Evolutionary conservation across 2,329 filamentous ascomycete species (phyloP).

Genomic region (Keithomyces neogunnii): DNA sequence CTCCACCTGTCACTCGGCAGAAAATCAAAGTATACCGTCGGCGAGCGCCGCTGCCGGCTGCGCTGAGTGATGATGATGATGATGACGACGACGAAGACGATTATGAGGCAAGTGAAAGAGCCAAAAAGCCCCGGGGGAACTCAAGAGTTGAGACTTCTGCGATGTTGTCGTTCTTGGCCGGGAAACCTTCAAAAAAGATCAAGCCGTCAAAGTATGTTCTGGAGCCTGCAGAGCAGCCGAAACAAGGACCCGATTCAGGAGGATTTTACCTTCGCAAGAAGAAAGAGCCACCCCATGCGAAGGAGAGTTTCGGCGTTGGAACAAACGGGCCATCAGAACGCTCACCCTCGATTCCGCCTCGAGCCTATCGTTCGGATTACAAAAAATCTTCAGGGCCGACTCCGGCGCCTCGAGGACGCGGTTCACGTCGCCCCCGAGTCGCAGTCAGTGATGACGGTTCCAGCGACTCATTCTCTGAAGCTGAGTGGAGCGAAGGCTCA

Average conservation of each 20-base stretch:
- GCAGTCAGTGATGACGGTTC: neutral
- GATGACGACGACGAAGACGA: no score
- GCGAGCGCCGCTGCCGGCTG: neutral
- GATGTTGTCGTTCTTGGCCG: neutral
- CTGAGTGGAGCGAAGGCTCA: neutral
- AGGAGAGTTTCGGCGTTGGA: no score
- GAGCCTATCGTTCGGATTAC: neutral
- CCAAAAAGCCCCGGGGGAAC: neutral
- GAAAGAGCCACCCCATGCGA: no score
- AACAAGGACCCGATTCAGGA: neutral
- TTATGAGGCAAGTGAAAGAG: no score
- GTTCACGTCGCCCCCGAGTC: neutral
- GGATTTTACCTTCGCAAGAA: no score
- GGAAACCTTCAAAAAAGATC: neutral
- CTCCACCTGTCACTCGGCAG: neutral
- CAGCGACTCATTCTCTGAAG: neutral
- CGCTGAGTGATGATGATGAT: neutral
- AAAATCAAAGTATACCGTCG: neutral
- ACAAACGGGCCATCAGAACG: no score
- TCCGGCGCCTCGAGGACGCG: neutral
- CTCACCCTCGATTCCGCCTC: neutral
- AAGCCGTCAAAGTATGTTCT: neutral
- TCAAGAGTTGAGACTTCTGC: neutral
- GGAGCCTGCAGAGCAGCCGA: neutral
- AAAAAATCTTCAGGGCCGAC: neutral